Conservation (phyloP, 2,329 filamentous ascomycete genomes). For the Incumbomyces delicatus region DNA sequence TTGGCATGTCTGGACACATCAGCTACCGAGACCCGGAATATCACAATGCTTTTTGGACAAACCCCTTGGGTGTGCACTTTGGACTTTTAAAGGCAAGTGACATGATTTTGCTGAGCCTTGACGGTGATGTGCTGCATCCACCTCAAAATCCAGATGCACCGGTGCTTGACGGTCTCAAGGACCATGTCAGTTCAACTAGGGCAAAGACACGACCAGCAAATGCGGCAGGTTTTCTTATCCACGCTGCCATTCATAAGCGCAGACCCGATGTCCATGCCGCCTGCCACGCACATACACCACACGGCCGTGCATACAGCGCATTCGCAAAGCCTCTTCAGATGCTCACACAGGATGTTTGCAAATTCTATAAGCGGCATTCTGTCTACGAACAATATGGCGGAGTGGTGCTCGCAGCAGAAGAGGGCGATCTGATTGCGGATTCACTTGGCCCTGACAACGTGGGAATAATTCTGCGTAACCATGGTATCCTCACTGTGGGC, state of each 20-base stretch:
- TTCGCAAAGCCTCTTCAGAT: constrained; percentile 59
- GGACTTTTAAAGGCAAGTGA: constrained; percentile 54
- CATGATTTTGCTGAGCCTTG: constrained; percentile 56
- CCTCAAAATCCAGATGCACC: constrained; percentile 38
- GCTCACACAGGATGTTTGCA: constrained; percentile 42
- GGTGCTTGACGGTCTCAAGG: neutral
- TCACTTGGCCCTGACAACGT: constrained; percentile 51
- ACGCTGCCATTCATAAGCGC: constrained; percentile 58
- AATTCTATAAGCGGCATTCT: constrained; percentile 44
- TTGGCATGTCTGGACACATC: constrained; percentile 62
- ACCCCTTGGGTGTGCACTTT: constrained; percentile 53
- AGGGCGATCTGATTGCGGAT: constrained; percentile 54
- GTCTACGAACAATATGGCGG: constrained; percentile 58
- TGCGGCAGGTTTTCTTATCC: constrained; percentile 60
- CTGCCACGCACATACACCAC: constrained; percentile 58
- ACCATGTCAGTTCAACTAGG: neutral
- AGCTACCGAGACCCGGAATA: constrained; percentile 57
- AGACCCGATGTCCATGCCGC: constrained; percentile 56
- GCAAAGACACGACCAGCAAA: constrained; percentile 46
- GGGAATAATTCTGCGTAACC: constrained; percentile 58
- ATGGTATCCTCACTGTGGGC: constrained; percentile 63
- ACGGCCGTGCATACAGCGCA: constrained; percentile 57
- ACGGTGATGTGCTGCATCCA: constrained; percentile 51
- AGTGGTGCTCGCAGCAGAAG: constrained; percentile 52
- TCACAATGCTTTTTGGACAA: constrained; percentile 58